These are phyloP conservation scores for Colletotrichum sp. DNA, from an alignment of 2,329 filamentous ascomycete species.

Conservation along the genomic window DNA sequence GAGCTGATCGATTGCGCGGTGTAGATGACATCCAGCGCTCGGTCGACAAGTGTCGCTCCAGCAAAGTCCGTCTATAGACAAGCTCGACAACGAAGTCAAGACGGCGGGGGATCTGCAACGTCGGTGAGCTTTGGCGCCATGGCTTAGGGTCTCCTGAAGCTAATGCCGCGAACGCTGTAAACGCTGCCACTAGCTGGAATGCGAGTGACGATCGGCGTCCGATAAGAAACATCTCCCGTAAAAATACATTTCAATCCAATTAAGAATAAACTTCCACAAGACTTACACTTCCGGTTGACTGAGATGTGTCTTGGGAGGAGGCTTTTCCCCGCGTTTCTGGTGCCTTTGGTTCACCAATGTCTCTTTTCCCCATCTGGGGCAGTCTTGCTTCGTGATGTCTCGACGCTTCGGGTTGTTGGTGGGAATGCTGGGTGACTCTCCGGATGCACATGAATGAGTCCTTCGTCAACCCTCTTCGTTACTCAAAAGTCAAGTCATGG, in stretches of 20 bases:
- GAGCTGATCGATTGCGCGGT: background rate
- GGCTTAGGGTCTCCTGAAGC: background rate
- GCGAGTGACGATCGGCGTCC: background rate
- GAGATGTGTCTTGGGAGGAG: background rate
- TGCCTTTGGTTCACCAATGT: background rate
- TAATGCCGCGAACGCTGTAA: background rate
- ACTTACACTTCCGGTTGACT: background rate
- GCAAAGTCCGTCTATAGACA: background rate
- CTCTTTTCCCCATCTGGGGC: background rate
- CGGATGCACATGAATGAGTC: background rate
- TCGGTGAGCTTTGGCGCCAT: background rate
- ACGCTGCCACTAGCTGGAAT: conserved; percentile 1
- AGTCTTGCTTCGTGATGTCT: background rate
- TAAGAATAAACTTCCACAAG: background rate
- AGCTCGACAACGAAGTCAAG: background rate
- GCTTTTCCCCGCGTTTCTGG: background rate
- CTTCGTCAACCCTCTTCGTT: too few relatives aligned
- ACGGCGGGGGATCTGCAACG: conserved; percentile 9
- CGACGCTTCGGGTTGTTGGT: background rate
- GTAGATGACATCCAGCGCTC: background rate
- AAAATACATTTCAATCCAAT: background rate
- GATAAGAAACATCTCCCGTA: background rate
- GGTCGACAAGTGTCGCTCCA: background rate
- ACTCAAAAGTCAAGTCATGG: too few relatives aligned
- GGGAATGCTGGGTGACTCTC: background rate